phyloP scores from a whole-genome alignment of 1,139 yeast species.

The Wickerhamomyces sp. region DNA sequence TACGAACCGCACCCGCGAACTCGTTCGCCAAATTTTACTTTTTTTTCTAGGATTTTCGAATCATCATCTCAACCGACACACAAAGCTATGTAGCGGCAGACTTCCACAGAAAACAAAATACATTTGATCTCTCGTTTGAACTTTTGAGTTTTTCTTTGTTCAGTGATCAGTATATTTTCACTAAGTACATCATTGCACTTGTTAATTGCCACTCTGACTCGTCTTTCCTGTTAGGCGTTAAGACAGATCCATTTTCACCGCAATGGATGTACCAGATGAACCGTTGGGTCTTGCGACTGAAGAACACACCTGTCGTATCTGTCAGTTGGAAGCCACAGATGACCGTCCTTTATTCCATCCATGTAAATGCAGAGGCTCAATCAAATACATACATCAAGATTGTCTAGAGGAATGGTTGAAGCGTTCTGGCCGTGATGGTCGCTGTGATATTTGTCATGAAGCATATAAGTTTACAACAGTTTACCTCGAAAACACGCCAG shows the following conservation, averaged over 20 bases:
- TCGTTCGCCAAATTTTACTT: too few species aligned
- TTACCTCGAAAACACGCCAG: slow-evolving; percentile 69
- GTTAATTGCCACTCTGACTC: too few species aligned
- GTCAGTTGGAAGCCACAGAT: slow-evolving; percentile 83
- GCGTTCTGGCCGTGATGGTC: slow-evolving; percentile 37
- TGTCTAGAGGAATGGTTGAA: slow-evolving; percentile 86
- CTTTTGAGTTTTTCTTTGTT: too few species aligned
- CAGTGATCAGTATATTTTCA: too few species aligned
- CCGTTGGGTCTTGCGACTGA: slow-evolving; percentile 5
- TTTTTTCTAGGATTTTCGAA: too few species aligned
- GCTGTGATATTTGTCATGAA: slow-evolving; percentile 88
- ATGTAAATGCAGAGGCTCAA: slow-evolving; percentile 91
- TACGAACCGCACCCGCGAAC: too few species aligned
- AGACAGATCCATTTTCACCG: neutral
- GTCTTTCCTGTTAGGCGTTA: neutral
- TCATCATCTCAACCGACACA: too few species aligned
- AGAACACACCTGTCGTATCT: slow-evolving; percentile 74
- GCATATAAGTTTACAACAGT: slow-evolving; percentile 69
- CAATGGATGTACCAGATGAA: neutral
- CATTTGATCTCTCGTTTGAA: too few species aligned
- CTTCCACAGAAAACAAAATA: too few species aligned
- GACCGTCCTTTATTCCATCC: slow-evolving; percentile 86
- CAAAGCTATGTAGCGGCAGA: too few species aligned
- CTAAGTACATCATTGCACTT: too few species aligned
- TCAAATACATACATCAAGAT: slow-evolving; percentile 87